These are phyloP conservation scores for Haplosporangium gracile DNA, from an alignment of 192 early-diverging fungal species.

Conservation along the genomic window DNA sequence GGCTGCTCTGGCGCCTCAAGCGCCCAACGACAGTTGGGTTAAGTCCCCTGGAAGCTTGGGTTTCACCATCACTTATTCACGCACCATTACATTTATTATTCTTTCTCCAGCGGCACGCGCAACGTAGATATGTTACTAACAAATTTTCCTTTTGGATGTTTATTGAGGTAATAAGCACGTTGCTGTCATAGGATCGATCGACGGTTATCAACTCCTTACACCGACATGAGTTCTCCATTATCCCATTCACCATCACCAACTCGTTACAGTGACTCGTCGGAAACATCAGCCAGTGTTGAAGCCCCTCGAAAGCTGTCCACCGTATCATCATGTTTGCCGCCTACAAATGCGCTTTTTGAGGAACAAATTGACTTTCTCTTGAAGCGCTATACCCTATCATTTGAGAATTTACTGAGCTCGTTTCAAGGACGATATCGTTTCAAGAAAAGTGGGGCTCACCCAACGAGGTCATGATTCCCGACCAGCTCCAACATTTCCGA, in stretches of 20 bases:
- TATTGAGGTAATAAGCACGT: too few relatives aligned
- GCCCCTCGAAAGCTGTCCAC: neutral
- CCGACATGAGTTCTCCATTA: too few relatives aligned
- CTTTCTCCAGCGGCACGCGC: too few relatives aligned
- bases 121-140: neutral
- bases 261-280: too few relatives aligned
- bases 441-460: neutral
- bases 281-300: too few relatives aligned
- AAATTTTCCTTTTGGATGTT: too few relatives aligned
- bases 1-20: conserved; percentile 33
- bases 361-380: conserved; percentile 9
- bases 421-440: conserved; percentile 13
- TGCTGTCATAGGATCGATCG: too few relatives aligned
- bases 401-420: conserved; percentile 7
- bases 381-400: neutral
- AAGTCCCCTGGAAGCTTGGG: conserved; percentile 48
- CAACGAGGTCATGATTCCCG: neutral
- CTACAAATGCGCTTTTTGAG: conserved; percentile 10
- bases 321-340: too few relatives aligned
- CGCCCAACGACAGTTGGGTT: conserved; percentile 42
- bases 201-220: too few relatives aligned
- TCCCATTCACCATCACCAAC: too few relatives aligned
- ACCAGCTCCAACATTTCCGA: neutral
- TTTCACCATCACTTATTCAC: conserved; percentile 10
- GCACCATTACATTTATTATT: neutral